A percentile compares a stretch with the other conserved stretches of the same genome.
Evolutionary conservation across 345 rosid genomes (phyloP).

Genomic region (Arabidopsis suecica): DNA sequence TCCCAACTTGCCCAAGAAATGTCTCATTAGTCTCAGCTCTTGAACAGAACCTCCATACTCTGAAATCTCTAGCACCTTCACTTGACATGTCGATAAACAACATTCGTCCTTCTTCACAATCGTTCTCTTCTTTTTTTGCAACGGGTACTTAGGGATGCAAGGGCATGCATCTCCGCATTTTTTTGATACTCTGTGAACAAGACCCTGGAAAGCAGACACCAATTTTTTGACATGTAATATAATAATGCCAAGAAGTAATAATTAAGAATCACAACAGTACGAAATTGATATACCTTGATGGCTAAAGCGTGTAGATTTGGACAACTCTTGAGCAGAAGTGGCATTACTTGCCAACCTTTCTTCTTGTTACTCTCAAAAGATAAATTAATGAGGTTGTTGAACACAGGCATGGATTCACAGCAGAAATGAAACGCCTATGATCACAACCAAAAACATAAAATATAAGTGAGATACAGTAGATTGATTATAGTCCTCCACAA

Average conservation of each 20-base stretch:
- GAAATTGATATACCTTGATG: background rate
- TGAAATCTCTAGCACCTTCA: slow-evolving; percentile 4
- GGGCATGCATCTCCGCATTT: too few species aligned
- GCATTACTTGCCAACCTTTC: background rate
- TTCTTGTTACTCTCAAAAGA: background rate
- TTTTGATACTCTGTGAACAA: too few species aligned
- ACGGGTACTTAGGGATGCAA: too few species aligned
- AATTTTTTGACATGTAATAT: too few species aligned
- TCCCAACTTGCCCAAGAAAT: background rate
- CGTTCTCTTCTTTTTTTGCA: too few species aligned
- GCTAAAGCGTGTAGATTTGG: background rate
- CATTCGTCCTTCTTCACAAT: background rate
- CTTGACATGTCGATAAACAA: background rate
- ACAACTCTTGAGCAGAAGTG: background rate
- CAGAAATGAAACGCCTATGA: slow-evolving; percentile 3
- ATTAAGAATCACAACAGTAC: too few species aligned
- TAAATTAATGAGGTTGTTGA: background rate
- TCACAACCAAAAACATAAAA: background rate
- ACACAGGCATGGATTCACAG: background rate
- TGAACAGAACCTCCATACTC: background rate
- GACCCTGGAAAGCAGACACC: too few species aligned
- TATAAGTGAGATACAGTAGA: too few species aligned
- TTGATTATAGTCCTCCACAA: too few species aligned
- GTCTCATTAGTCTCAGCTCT: background rate
- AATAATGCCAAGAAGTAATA: too few species aligned